These are phyloP conservation scores for Phytopythium ostracodes DNA, from an alignment of 352 stramenopile genomes.

Conservation along the genomic window DNA sequence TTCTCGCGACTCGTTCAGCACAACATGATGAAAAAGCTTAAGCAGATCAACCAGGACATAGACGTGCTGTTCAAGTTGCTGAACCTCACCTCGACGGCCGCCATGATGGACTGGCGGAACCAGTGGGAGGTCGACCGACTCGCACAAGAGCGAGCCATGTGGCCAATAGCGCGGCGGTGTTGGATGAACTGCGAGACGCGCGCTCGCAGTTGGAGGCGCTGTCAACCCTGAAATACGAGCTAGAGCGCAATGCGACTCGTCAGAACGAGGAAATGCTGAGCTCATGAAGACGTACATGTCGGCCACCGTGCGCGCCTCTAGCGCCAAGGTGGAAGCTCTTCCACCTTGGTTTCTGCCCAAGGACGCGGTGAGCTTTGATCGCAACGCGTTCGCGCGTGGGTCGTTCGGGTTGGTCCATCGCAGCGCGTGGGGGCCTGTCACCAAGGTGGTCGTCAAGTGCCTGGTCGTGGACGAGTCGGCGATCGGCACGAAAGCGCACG, in stretches of 20 bases:
- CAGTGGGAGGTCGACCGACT: conserved; percentile 11
- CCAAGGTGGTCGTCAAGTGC: conserved; percentile 24
- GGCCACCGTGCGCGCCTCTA: not conserved
- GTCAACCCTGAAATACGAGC: not conserved
- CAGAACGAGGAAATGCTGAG: not conserved
- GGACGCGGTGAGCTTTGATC: conserved; percentile 5
- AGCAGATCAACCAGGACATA: conserved; percentile 22
- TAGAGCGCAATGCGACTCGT: not conserved
- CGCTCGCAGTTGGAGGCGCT: not conserved
- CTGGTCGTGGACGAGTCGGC: conserved; percentile 6
- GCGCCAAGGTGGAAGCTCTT: not conserved
- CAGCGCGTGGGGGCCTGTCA: no score
- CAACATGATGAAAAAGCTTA: conserved; percentile 24
- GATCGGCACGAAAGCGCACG: not conserved
- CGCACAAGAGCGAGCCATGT: conserved; percentile 7
- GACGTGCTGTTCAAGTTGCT: conserved; percentile 34
- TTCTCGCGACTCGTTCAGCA: conserved; percentile 17
- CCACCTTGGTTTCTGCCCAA: not conserved
- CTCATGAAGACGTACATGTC: not conserved
- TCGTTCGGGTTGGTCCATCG: no score
- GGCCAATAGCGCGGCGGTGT: conserved; percentile 15
- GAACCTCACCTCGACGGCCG: conserved; percentile 19
- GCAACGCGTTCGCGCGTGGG: no score
- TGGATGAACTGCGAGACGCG: conserved; percentile 12
- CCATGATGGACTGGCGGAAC: conserved; percentile 21